Conservation (phyloP, 495 filamentous ascomycete genomes). For the Entonaema liquescens region DNA sequence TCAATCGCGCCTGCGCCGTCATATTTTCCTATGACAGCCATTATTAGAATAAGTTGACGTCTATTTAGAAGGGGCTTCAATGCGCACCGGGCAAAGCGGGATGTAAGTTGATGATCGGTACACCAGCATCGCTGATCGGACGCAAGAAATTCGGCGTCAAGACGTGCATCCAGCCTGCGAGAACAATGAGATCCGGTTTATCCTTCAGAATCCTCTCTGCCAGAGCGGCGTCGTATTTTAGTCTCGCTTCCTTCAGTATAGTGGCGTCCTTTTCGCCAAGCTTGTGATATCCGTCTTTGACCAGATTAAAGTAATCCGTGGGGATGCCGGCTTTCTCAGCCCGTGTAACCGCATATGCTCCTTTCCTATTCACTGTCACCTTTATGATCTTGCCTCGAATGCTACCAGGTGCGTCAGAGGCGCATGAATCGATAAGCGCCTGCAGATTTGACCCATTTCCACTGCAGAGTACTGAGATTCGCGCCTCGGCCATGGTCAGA, state of each 20-base stretch:
- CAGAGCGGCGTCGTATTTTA: constrained; percentile 82
- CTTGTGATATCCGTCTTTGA: constrained; percentile 64
- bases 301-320: constrained; percentile 86
- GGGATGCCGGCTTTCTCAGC: constrained; percentile 76
- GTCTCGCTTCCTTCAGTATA: constrained; percentile 68
- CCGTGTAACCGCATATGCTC: constrained; percentile 79
- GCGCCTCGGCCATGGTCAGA: constrained; percentile 46
- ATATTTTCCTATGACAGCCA: constrained; percentile 62
- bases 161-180: constrained; percentile 75
- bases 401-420: constrained; percentile 54
- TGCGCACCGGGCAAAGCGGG: constrained; percentile 52
- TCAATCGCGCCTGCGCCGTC: constrained; percentile 82
- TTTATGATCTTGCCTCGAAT: constrained; percentile 72
- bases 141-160: constrained; percentile 60
- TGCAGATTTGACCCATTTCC: constrained; percentile 89
- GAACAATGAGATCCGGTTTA: constrained; percentile 74
- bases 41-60: constrained; percentile 21
- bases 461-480: constrained; percentile 55
- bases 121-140: constrained; percentile 65
- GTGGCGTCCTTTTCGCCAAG: constrained; percentile 60
- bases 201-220: constrained; percentile 74
- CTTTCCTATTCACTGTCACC: constrained; percentile 83
- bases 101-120: constrained; percentile 87
- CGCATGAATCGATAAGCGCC: constrained; percentile 81
- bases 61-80: constrained; percentile 5